A percentile compares a stretch with the other conserved stretches of the same genome.
Evolutionary conservation across 352 stramenopile species (phyloP).

Genomic region (Pythium volutum): DNA sequence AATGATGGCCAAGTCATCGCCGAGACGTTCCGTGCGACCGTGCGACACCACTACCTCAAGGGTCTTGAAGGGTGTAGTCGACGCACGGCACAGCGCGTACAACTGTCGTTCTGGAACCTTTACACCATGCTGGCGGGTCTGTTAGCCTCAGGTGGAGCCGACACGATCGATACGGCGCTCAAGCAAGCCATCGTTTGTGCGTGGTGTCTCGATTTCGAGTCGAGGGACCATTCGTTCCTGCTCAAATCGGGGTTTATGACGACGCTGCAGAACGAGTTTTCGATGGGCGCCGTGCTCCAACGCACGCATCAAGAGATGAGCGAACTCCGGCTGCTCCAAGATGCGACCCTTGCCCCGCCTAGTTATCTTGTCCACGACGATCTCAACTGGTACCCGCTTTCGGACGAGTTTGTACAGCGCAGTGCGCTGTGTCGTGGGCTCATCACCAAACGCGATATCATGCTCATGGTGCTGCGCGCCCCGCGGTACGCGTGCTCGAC

Average conservation of each 20-base stretch:
- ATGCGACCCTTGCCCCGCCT: neutral
- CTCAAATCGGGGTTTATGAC: conserved; percentile 76
- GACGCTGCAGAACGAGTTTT: conserved; percentile 73
- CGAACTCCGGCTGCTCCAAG: conserved; percentile 13
- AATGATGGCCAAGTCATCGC: conserved; percentile 76
- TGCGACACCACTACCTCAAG: conserved; percentile 86
- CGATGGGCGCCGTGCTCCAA: conserved; percentile 50
- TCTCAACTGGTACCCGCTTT: conserved; percentile 78
- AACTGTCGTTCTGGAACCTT: conserved; percentile 70
- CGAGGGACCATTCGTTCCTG: conserved; percentile 76
- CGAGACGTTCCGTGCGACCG: conserved; percentile 81
- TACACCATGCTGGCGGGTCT: conserved; percentile 70
- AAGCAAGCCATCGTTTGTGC: conserved; percentile 80
- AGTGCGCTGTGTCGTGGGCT: conserved; percentile 61
- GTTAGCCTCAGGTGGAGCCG: conserved; percentile 28
- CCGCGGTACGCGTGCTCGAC: conserved; percentile 52
- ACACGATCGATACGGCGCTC: conserved; percentile 47
- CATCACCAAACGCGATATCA: conserved; percentile 79
- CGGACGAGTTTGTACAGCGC: conserved; percentile 76
- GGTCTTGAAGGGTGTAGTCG: conserved; percentile 80
- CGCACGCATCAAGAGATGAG: conserved; percentile 23
- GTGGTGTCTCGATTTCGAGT: conserved; percentile 83
- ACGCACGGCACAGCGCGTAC: conserved; percentile 51
- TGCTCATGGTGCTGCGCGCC: conserved; percentile 57
- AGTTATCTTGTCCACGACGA: conserved; percentile 27